A percentile compares a stretch with the other conserved stretches of the same genome.
These are phyloP conservation scores for Pyrenopolyporus hunteri DNA, from an alignment of 495 filamentous ascomycete genomes.

Conservation along the genomic window DNA sequence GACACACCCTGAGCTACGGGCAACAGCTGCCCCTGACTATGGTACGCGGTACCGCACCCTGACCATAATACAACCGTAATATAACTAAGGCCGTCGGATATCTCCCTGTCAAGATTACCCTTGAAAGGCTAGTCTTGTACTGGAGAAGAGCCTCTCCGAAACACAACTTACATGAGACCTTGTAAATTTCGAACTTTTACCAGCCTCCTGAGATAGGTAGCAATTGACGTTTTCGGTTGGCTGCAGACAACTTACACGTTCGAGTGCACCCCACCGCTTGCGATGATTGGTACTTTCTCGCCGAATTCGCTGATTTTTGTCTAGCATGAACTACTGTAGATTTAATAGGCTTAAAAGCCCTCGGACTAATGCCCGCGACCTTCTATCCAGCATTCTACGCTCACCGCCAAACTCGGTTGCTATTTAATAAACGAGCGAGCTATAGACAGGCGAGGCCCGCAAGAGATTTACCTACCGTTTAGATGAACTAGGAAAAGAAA, in stretches of 20 bases:
- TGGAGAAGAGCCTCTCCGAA: slow-evolving; percentile 27
- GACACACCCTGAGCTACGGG: not conserved
- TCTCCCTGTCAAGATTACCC: slow-evolving; percentile 15
- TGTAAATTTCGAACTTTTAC: slow-evolving; percentile 9
- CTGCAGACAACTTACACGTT: slow-evolving; percentile 20
- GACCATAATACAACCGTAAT: not conserved
- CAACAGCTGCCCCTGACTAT: slow-evolving; percentile 23
- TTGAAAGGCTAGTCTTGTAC: slow-evolving; percentile 17
- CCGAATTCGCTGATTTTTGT: slow-evolving; percentile 23
- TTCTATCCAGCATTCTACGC: slow-evolving; percentile 8
- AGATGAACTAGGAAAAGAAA: not conserved
- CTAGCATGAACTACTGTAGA: slow-evolving; percentile 27
- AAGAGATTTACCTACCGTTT: not conserved
- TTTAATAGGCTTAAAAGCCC: not conserved
- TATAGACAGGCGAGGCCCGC: not conserved
- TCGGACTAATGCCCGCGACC: not conserved
- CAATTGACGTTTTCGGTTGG: slow-evolving; percentile 23
- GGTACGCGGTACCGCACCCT: not conserved
- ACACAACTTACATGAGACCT: no score
- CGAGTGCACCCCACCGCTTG: slow-evolving; percentile 2
- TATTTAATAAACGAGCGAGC: not conserved
- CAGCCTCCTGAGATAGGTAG: slow-evolving; percentile 32
- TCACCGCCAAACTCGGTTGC: slow-evolving; percentile 11
- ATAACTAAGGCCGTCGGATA: not conserved
- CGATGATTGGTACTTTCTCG: slow-evolving; percentile 29